Evolutionary conservation across 208 protist species (phyloP), one percentile per base, ranked within the genome.

Genomic region (Polymyxa betae): DNA sequence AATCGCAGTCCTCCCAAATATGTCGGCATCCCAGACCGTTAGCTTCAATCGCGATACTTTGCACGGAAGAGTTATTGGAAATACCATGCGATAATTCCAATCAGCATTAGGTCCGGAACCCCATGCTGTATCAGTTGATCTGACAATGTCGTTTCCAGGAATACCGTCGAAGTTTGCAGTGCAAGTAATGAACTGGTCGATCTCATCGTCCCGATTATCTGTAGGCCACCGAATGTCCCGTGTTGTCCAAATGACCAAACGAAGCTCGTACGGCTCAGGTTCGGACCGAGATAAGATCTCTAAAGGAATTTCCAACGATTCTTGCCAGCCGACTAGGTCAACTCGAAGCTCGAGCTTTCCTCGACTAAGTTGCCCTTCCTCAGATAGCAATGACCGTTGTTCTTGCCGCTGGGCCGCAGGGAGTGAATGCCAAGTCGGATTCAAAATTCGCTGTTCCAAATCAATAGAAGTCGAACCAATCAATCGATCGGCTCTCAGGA

Each of bases 21-120:
- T 29, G 77, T 88, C 38, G 77, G 77, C 77, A 29, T 88, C 77
- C 77, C 77, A 88, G 77, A 88, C 38, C 32, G 77, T 41, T 16
- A 88, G 24, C n/a, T 88, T 88, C n/a, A 88, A 12, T 16, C 77
- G 77, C 20, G 77, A 16, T 16, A 44, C n/a, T 29, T 88, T 41
- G 77, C n/a, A 29, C 16, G 77, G 77, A 29, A 88, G 77, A 29
- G 24, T 29, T 40, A 88, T 12, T 16, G 32, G 77, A 16, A 29
- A 88, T 12, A 44, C 38, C 16, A 88, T 10, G 16, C 77, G 77
- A 38, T 88, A 41, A 38, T 88, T 88, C 16, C 10, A 88, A 38
- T 88, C 77, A 16, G 77, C 77, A 38, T 29, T 41, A 38, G n/a
- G 32, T 12, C 38, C 38, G 16, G 77, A 29, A 29, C n/a, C 24